These are phyloP conservation scores for Aspergillus taichungensis DNA, from an alignment of 495 filamentous ascomycete genomes.

Conservation along the genomic window DNA sequence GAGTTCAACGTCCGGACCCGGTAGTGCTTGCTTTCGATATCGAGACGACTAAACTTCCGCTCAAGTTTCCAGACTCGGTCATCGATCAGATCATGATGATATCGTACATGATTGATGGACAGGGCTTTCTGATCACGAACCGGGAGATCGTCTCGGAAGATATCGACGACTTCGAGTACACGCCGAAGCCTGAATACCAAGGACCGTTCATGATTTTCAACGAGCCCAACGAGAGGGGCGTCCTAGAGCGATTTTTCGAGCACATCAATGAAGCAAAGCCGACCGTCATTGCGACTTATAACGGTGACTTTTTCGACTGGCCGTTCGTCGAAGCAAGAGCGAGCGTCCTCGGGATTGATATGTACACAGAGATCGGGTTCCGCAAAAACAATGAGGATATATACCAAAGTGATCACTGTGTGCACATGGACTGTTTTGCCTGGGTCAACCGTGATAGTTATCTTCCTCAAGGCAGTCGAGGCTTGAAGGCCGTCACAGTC, in stretches of 20 bases:
- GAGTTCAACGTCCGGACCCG: slow-evolving; percentile 80
- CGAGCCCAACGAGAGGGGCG: slow-evolving; percentile 81
- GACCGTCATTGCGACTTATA: slow-evolving; percentile 97
- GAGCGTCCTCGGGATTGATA: slow-evolving; percentile 91
- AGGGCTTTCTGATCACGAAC: slow-evolving; percentile 97
- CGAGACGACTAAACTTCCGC: slow-evolving; percentile 89
- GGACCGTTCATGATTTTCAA: slow-evolving; percentile 97
- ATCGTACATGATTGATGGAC: slow-evolving; percentile 99
- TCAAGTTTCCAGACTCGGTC: slow-evolving; percentile 95
- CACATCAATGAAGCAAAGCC: slow-evolving; percentile 93
- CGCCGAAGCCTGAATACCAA: slow-evolving; percentile 89
- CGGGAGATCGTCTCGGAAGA: slow-evolving; percentile 97
- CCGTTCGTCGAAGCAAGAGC: slow-evolving; percentile 93
- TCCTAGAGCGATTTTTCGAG: slow-evolving; percentile 88
- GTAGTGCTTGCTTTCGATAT: slow-evolving; percentile 98
- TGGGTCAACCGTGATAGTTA: slow-evolving; percentile 99
- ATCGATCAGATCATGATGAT: slow-evolving; percentile 99
- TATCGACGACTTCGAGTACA: slow-evolving; percentile 97
- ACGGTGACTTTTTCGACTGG: slow-evolving; percentile 99
- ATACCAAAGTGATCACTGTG: slow-evolving; percentile 89
- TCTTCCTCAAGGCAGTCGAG: slow-evolving; percentile 92
- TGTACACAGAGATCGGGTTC: slow-evolving; percentile 98
- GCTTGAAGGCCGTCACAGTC: slow-evolving; percentile 94
- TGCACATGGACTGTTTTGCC: slow-evolving; percentile 97
- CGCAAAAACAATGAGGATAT: slow-evolving; percentile 90